phyloP scores from a whole-genome alignment of 306 rosid genomes.

The Datisca glomerata region DNA sequence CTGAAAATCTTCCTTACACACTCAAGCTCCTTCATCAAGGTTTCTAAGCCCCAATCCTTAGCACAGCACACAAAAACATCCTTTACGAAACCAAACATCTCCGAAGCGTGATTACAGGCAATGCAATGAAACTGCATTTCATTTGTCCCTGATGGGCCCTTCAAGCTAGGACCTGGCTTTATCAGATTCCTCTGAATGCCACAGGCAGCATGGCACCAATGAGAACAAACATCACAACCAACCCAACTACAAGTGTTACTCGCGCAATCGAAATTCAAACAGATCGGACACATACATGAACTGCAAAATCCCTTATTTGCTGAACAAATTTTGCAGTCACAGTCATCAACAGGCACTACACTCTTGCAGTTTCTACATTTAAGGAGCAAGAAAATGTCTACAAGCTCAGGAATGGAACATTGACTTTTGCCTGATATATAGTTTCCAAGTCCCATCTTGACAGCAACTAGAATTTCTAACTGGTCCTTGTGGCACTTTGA shows the following conservation, averaged over 20 bases:
- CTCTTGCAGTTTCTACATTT: constrained; percentile 77
- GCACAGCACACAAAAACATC: constrained; percentile 84
- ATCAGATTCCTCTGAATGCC: constrained; percentile 75
- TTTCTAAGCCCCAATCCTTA: constrained; percentile 84
- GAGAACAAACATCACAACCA: constrained; percentile 94
- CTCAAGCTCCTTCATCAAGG: constrained; percentile 77
- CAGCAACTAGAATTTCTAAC: constrained; percentile 56
- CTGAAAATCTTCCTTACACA: constrained; percentile 78
- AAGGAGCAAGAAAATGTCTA: constrained; percentile 65
- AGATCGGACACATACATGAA: constrained; percentile 89
- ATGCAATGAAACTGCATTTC: constrained; percentile 96
- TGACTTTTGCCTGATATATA: constrained; percentile 44
- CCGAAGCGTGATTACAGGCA: constrained; percentile 84
- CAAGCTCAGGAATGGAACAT: constrained; percentile 37
- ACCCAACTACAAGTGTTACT: constrained; percentile 94
- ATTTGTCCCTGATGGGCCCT: constrained; percentile 71
- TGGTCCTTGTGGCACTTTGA: constrained; percentile 62
- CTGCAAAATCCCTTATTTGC: constrained; percentile 80
- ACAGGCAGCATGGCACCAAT: constrained; percentile 98
- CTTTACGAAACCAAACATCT: constrained; percentile 97
- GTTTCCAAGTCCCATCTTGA: constrained; percentile 69
- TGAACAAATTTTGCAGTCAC: constrained; percentile 92
- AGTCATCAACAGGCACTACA: constrained; percentile 83
- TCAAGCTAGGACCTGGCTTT: constrained; percentile 86
- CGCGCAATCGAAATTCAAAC: constrained; percentile 94